Evolutionary conservation across 495 filamentous ascomycete species (phyloP).

Genomic region (Barbatosphaeria neglecta): DNA sequence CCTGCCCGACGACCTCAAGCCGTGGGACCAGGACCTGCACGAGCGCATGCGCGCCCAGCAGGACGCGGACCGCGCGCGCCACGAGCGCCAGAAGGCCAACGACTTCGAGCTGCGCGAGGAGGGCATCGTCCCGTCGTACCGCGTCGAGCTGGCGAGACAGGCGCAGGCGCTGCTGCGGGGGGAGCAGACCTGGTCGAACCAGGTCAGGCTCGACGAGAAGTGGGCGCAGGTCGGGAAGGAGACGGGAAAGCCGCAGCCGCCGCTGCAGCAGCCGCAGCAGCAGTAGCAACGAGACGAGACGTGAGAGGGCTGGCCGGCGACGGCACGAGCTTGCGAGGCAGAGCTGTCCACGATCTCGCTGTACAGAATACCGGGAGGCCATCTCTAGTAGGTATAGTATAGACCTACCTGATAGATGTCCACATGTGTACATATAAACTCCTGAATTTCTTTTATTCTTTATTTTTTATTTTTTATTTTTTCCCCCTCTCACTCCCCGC

Average conservation of each 20-base stretch:
- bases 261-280: background rate
- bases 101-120: conserved; percentile 11
- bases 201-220: conserved; percentile 42
- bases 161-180: conserved; percentile 19
- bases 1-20: conserved; percentile 40
- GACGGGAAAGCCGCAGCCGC: background rate
- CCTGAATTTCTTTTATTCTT: no score
- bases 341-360: no score
- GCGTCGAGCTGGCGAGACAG: conserved; percentile 17
- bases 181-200: conserved; percentile 28
- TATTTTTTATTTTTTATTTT: no score
- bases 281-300: background rate
- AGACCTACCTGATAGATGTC: no score
- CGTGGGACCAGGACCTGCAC: conserved; percentile 19
- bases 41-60: conserved; percentile 11
- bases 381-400: no score
- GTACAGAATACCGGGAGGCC: no score
- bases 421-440: no score
- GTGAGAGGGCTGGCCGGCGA: no score
- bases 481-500: no score
- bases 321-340: no score
- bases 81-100: conserved; percentile 24
- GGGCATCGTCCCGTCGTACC: conserved; percentile 5
- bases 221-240: conserved; percentile 19
- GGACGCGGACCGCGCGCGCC: conserved; percentile 32